These are phyloP conservation scores for Clarireedia hainanense DNA, from an alignment of 2,329 filamentous ascomycete genomes.

Conservation along the genomic window DNA sequence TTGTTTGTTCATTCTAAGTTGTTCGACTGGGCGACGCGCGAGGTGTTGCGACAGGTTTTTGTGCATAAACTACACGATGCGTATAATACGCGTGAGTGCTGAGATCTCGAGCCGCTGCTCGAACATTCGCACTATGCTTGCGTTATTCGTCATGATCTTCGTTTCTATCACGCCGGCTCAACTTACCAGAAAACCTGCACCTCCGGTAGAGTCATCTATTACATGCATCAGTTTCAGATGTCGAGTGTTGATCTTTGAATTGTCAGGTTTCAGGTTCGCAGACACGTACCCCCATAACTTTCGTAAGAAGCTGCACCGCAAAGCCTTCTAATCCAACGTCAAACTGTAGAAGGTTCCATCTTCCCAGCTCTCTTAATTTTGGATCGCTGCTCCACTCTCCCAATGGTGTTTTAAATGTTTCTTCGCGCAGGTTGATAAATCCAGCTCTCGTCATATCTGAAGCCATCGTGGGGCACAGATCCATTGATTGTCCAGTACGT, in stretches of 20 bases:
- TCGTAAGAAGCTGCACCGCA: slow-evolving; percentile 21
- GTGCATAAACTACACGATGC: slow-evolving; percentile 11
- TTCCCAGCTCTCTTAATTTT: slow-evolving; percentile 24
- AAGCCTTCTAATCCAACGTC: slow-evolving; percentile 23
- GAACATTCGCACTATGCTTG: slow-evolving; percentile 16
- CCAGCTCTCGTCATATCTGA: slow-evolving; percentile 21
- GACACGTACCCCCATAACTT: slow-evolving; percentile 21
- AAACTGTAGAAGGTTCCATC: slow-evolving; percentile 20
- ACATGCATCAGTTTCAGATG: slow-evolving; percentile 10
- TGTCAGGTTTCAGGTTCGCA: background rate
- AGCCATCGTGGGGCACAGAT: slow-evolving; percentile 21
- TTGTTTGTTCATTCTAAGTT: background rate
- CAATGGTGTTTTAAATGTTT: slow-evolving; percentile 25
- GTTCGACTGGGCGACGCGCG: no score
- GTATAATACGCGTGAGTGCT: slow-evolving; percentile 20
- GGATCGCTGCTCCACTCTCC: slow-evolving; percentile 30
- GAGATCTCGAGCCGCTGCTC: slow-evolving; percentile 13
- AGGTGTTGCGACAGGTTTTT: slow-evolving; percentile 2
- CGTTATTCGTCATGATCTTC: slow-evolving; percentile 5
- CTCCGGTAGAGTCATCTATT: slow-evolving; percentile 19
- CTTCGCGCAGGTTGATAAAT: slow-evolving; percentile 28
- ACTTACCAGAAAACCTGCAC: slow-evolving; percentile 22
- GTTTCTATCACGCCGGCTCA: no score
- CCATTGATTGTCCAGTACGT: slow-evolving; percentile 32
- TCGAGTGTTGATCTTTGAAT: background rate